phyloP scores from a whole-genome alignment of 2,329 filamentous ascomycete species.

The Curvularia verruculosa region DNA sequence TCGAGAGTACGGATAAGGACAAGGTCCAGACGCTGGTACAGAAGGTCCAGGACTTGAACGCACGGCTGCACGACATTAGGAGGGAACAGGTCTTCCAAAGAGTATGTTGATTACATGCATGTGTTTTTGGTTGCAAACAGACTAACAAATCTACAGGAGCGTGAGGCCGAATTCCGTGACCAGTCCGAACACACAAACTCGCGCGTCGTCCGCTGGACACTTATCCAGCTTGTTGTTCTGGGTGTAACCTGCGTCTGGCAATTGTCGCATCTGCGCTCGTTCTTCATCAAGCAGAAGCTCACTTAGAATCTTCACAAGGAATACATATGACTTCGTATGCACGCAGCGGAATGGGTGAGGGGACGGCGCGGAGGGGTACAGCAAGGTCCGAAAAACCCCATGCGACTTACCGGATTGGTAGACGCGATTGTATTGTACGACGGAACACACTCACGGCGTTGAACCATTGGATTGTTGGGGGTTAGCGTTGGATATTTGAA shows the following conservation, averaged over 20 bases:
- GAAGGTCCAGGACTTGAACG: slow-evolving; percentile 88
- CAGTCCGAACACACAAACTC: slow-evolving; percentile 93
- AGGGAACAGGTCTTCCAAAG: slow-evolving; percentile 96
- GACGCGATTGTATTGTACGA: slow-evolving; percentile 21
- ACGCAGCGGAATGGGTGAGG: no score
- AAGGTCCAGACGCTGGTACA: slow-evolving; percentile 90
- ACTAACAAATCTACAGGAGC: slow-evolving; percentile 67
- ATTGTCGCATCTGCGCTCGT: slow-evolving; percentile 89
- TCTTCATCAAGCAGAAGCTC: slow-evolving; percentile 99
- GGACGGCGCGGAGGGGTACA: background rate
- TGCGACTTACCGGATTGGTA: slow-evolving; percentile 12
- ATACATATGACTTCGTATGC: background rate
- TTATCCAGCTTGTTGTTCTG: slow-evolving; percentile 86
- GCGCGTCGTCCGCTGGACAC: slow-evolving; percentile 90
- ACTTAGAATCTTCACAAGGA: slow-evolving; percentile 63
- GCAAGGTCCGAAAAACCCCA: slow-evolving; percentile 17
- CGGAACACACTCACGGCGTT: slow-evolving; percentile 29
- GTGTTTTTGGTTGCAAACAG: background rate
- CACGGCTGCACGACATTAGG: slow-evolving; percentile 82
- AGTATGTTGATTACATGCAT: slow-evolving; percentile 58
- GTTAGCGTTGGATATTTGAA: slow-evolving; percentile 16
- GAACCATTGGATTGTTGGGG: slow-evolving; percentile 13
- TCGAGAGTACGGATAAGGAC: slow-evolving; percentile 90
- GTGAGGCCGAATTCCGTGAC: slow-evolving; percentile 96
- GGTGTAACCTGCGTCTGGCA: slow-evolving; percentile 95